Evolutionary conservation across 257 asterid genomes (phyloP), one percentile per base, ranked within the genome.

Genomic region (Nicotiana tomentosiformis): DNA sequence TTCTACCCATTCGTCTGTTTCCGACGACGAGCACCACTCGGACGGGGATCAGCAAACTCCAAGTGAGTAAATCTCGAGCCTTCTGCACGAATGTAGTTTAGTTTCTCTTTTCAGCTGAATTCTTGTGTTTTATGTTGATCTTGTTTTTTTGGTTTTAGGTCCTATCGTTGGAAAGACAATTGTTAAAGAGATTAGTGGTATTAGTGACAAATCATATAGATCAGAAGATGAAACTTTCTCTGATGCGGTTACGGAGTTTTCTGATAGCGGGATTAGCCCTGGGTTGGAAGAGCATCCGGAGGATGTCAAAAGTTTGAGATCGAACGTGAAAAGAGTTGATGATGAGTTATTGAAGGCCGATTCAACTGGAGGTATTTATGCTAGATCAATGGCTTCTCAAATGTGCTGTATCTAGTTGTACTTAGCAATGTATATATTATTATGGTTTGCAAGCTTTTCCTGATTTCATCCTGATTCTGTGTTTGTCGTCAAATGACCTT

Each of bases 161-260:
- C 91, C 93, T 68, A 85, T 66, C 58, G 53, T 65, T 84, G 90
- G 69, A 82, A 85, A 91, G 90, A 76, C 55, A 46, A 66, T 58
- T 77, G 77, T 72, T 7, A 90, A 76, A 86, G 91, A 82, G 77
- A 23, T 80, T 57, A 85, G 66, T 14, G 61, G 88, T 81, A 88
- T 86, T n/a, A 90, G 89, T 79, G 85, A 66, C 81, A 89, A 77
- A 84, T 90, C 93, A 5, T 60, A 51, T 65, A 90, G 58, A 87
- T 91, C 97, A 29, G 98, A 91, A 72, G 97, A 92, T 53, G 98
- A 95, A 37, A 84, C 89, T 82, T 95, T 86, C 84, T 84, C 98
- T 43, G 98, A 95, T 89, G 98, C 97, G 61, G 89, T 86, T 57
- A 81, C 92, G 0, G 98, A 91, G 26, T 93, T 95, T 88, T 83